Evolutionary conservation across 2,329 filamentous ascomycete genomes (phyloP), one percentile per base, ranked within the genome.

Genomic region (Fusarium sp.): DNA sequence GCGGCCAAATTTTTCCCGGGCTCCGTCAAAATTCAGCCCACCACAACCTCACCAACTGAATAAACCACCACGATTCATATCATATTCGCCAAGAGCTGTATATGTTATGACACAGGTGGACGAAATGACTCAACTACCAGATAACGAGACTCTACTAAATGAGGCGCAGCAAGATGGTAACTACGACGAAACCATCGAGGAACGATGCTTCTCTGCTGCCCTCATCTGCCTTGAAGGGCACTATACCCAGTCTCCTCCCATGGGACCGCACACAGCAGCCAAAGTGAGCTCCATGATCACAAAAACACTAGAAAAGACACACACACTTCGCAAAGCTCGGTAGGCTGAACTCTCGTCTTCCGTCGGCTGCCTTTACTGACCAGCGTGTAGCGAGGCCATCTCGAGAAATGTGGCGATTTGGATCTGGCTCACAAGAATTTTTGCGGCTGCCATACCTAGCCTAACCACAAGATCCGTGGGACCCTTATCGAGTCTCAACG

Each of bases 331-430:
- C 58, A 86, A 88, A 63, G 86, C 88, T 34, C 83, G 88, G 86
- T 89, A 76, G 69, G 81, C 52, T 23, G 5, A 7, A 12, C 7
- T n/a, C 26, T 5, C 5, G 9, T 7, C 15, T 12, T 30, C 26
- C n/a, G n/a, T 7, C 15, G 23, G 36, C 11, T n/a, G 16, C 38
- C 23, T 23, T 37, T 28, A 38, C 68, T 76, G 44, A 75, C 56
- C 30, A 23, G 36, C 15, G n/a, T 37, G 15, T 62, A 89, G 87
- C 69, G 88, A 90, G 75, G 82, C 83, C 4, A 78, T 91, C 38
- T 87, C 88, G 6, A 84, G 84, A 62, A 91, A 90, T 69, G 85
- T 91, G 30, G 85, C 86, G 65, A 86, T 90, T 58, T 91, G 88
- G 88, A 85, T 90, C 70, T 89, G 88, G 80, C 80, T 91, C 61